Evolutionary conservation across 805 yeast species (phyloP).

Genomic region (Schwanniomyces yamadae): DNA sequence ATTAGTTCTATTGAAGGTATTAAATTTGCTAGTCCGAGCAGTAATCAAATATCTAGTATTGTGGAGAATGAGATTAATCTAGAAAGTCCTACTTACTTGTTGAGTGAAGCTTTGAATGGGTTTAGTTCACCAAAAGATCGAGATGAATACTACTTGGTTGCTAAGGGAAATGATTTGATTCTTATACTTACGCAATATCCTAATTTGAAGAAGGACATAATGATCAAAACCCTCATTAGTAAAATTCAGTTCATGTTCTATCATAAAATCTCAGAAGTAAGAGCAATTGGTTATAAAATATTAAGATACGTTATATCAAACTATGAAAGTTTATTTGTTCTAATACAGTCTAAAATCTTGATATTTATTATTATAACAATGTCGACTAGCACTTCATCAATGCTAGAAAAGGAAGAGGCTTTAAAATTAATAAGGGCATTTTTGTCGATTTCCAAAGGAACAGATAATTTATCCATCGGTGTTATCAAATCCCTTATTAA

Average conservation of each 20-base stretch:
- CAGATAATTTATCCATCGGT: slow-evolving; percentile 54
- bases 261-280: slow-evolving; percentile 57
- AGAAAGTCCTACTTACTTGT: slow-evolving; percentile 50
- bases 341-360: slow-evolving; percentile 58
- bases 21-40: neutral
- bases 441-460: slow-evolving; percentile 52
- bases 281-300: slow-evolving; percentile 75
- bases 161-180: slow-evolving; percentile 67
- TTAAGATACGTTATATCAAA: slow-evolving; percentile 63
- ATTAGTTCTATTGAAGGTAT: slow-evolving; percentile 7
- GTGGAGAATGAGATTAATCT: slow-evolving; percentile 3
- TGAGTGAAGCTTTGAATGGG: slow-evolving; percentile 60
- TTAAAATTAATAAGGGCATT: slow-evolving; percentile 66
- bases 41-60: neutral
- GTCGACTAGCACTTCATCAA: slow-evolving; percentile 52
- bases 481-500: slow-evolving; percentile 66
- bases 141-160: slow-evolving; percentile 49
- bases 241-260: slow-evolving; percentile 61
- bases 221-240: slow-evolving; percentile 53
- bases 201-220: slow-evolving; percentile 61
- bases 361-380: slow-evolving; percentile 63
- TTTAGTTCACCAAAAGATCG: slow-evolving; percentile 50
- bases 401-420: slow-evolving; percentile 73
- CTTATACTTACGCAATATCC: slow-evolving; percentile 56
- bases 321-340: slow-evolving; percentile 49